Conservation (phyloP, 2,329 filamentous ascomycete genomes). For the Penicillium griseofulvum region DNA sequence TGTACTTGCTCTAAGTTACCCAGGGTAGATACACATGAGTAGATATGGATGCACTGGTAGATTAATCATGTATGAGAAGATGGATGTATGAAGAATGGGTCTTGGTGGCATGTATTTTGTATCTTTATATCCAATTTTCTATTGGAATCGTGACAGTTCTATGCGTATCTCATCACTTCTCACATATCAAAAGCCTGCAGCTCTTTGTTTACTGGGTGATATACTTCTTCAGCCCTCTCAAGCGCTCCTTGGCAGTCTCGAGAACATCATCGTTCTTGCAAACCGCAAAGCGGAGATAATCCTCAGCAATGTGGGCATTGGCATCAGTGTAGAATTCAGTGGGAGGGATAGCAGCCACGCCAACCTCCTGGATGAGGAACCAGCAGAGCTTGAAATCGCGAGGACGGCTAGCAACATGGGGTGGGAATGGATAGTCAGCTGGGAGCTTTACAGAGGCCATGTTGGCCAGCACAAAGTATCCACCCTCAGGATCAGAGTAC, state of each 20-base stretch:
- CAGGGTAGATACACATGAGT: neutral
- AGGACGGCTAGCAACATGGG: slow-evolving; percentile 79
- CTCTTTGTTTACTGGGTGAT: slow-evolving; percentile 44
- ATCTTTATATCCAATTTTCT: neutral
- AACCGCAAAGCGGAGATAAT: slow-evolving; percentile 92
- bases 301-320: slow-evolving; percentile 82
- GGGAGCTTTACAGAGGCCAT: slow-evolving; percentile 84
- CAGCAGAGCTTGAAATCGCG: slow-evolving; percentile 92
- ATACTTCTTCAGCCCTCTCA: slow-evolving; percentile 71
- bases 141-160: neutral
- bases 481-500: slow-evolving; percentile 91
- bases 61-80: neutral
- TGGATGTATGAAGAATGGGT: neutral
- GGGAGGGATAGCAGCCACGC: slow-evolving; percentile 91
- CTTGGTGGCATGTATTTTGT: neutral
- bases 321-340: slow-evolving; percentile 92
- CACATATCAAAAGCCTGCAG: neutral
- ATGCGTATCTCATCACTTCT: neutral
- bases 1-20: neutral
- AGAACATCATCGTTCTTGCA: slow-evolving; percentile 90
- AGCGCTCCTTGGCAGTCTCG: slow-evolving; percentile 71
- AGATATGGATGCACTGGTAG: neutral
- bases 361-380: slow-evolving; percentile 96
- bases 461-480: slow-evolving; percentile 96
- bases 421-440: slow-evolving; percentile 79